Percentiles rank a stretch among this genome's conserved stretches.
These are phyloP conservation scores for Jatropha curcas DNA, from an alignment of 345 rosid species.

Conservation along the genomic window DNA sequence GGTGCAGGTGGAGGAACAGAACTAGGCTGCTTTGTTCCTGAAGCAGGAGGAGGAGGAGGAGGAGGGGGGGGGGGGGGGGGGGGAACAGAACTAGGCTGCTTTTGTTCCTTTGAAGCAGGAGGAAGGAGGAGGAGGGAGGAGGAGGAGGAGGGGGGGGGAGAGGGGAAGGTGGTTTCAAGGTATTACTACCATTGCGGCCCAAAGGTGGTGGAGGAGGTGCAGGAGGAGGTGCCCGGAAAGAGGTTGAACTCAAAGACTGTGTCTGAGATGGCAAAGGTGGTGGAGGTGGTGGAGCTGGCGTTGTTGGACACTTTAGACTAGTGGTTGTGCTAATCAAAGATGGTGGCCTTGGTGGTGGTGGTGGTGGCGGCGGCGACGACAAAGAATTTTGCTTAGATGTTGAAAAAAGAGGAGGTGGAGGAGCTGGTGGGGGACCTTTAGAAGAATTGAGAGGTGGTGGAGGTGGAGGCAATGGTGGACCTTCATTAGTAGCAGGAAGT, in stretches of 20 bases:
- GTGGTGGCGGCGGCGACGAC: conserved; percentile 40
- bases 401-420: conserved; percentile 30
- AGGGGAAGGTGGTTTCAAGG: conserved; percentile 39
- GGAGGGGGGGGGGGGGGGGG: conserved; percentile 29
- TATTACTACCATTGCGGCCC: conserved; percentile 13
- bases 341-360: conserved; percentile 33
- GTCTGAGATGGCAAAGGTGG: conserved; percentile 8
- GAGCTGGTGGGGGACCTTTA: conserved; percentile 12
- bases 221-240: background rate
- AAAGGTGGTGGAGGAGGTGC: conserved; percentile 30
- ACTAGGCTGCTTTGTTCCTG: conserved; percentile 16
- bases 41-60: conserved; percentile 26
- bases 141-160: conserved; percentile 10
- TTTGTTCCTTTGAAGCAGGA: conserved; percentile 2
- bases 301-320: background rate
- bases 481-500: background rate
- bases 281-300: conserved; percentile 33
- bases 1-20: conserved; percentile 45
- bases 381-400: conserved; percentile 13
- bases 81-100: background rate
- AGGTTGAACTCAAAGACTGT: background rate
- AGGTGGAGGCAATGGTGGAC: conserved; percentile 28
- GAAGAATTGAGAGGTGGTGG: conserved; percentile 17
- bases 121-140: conserved; percentile 15
- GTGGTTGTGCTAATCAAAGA: conserved; percentile 15